phyloP scores from a whole-genome alignment of 257 asterid genomes.

The Cruciata laevipes region DNA sequence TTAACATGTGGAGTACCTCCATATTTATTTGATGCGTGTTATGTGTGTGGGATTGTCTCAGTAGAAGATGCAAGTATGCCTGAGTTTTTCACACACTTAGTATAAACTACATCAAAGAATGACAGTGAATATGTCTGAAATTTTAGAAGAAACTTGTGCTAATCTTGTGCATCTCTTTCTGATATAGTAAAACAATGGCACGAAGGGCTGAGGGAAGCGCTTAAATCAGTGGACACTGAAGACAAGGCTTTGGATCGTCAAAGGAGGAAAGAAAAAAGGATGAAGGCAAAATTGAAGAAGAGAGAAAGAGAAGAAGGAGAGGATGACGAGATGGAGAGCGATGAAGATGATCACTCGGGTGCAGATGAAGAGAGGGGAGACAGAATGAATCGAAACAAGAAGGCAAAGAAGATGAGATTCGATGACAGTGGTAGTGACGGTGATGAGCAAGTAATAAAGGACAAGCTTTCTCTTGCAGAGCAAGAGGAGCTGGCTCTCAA shows the following conservation, averaged over 20 bases:
- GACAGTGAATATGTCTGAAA: neutral
- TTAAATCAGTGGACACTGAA: conserved; percentile 67
- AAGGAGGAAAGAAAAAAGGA: conserved; percentile 64
- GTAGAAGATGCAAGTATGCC: neutral
- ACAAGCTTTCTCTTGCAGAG: conserved; percentile 51
- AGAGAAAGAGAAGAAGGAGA: conserved; percentile 49
- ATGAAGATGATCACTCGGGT: conserved; percentile 27
- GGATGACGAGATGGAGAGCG: conserved; percentile 29
- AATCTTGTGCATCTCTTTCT: conserved; percentile 4
- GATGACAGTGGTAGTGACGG: conserved; percentile 41
- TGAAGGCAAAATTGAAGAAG: conserved; percentile 73
- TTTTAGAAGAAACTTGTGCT: neutral
- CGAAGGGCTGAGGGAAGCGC: conserved; percentile 46
- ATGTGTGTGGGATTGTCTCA: neutral
- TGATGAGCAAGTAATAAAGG: conserved; percentile 17
- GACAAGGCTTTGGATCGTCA: conserved; percentile 67
- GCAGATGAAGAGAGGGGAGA: conserved; percentile 28
- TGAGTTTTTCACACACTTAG: neutral
- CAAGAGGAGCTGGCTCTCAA: conserved; percentile 88
- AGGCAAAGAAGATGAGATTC: conserved; percentile 48
- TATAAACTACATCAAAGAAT: neutral
- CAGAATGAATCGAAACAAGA: conserved; percentile 44
- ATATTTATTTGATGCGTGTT: neutral
- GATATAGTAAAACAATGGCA: conserved; percentile 60
- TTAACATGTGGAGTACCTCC: neutral